Base-by-base conservation (phyloP, 805 yeast genomes). In the Jamesozyma piceae region DNA sequence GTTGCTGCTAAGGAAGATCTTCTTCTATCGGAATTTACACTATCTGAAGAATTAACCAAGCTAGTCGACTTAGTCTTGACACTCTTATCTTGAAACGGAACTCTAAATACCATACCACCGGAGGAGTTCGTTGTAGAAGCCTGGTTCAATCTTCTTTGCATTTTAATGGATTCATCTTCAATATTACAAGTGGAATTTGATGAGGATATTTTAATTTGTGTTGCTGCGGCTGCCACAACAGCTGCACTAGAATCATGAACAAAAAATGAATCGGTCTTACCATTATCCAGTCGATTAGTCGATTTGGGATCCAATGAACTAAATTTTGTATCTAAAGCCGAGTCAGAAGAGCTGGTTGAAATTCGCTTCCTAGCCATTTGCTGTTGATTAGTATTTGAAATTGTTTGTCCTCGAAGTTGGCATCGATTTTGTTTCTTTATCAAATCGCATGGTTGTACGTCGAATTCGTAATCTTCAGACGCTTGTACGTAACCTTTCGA, bases 401-500 rank as follows among this genome's bases (percentile, higher is more conserved):
- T 31, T 11, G 18, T 14, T 11, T 31, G 15, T 17, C 4, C 18
- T 11, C 9, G 4, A 9, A 5, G 10, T 9, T 31, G 18, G 11
- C 11, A 9, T 26, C 11, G 11, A 11, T n/a, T 4, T 9, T 11
- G 15, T 31, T 4, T 11, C 9, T 31, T 31, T 11, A 49, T 43
- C 13, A 52, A 27, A 3, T 50, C 42, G 6, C 54, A 47, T 19
- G 42, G 45, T 17, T 30, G 42, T 6, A 47, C 52, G n/a, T 39
- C 38, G 22, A 28, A 46, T 20, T 65, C 66, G 33, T 64, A 52
- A 27, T 55, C 58, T 30, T 58, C 51, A 9, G 62, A 61, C 8
- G 84, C 80, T 44, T 74, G 66, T 0, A 81, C 76, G 57, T 82
- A 84, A 1, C 80, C 83, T 50, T 74, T 71, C 0, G 87, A 68